Base-by-base conservation (phyloP, 2,329 filamentous ascomycete species). In the Immersiporthe knoxdaviesiana region DNA sequence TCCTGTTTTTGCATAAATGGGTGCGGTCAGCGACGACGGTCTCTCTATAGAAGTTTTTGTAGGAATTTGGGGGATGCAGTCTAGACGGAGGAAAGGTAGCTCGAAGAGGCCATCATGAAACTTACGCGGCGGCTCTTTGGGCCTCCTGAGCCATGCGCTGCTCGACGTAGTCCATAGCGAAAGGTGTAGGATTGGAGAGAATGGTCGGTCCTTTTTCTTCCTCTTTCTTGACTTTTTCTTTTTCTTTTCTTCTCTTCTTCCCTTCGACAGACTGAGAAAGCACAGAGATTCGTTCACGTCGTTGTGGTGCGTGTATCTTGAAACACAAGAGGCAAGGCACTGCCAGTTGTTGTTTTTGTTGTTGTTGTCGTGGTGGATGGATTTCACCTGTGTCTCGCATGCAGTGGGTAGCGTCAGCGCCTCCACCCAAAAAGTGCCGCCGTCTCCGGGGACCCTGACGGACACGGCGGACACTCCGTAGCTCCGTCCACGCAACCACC, bases 141-240 rank as follows among this genome's bases (percentile, higher is more conserved):
- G 84, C 85, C 77, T 86, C 83, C 71, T 88, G 83, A 73, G 82
- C 82, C 75, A 88, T 81, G 72, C 85, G 84, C 71, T 86, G 83
- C 76, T 87, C 82, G 74, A 88, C 83, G 81, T 88, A 86, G 68
- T 88, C 86, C 86, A 88, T 88, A 11, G 54, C 35, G 35, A 35
- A 44, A 18, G 35, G 8, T 7, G 14, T 44, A 16, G 14, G 16
- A 24, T n/a, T n/a, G 16, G n/a, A 39, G 27, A 44, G 18, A 21
- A 14, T 14, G 12, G 65, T 59, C 37, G 41, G 37, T n/a, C 1
- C 35, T 62, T 30, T 18, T 16, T 3, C 27, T 47, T 47, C 3
- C 6, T 47, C 44, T 47, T 47, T 18, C 44, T 44, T 44, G 21
- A 47, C 21, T 47, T n/a, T n/a, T n/a, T 47, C 14, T 16, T 41